A percentile compares a stretch with the other conserved stretches of the same genome.
Conservation (phyloP, 2,329 filamentous ascomycete genomes). For the Alternaria dauci region DNA sequence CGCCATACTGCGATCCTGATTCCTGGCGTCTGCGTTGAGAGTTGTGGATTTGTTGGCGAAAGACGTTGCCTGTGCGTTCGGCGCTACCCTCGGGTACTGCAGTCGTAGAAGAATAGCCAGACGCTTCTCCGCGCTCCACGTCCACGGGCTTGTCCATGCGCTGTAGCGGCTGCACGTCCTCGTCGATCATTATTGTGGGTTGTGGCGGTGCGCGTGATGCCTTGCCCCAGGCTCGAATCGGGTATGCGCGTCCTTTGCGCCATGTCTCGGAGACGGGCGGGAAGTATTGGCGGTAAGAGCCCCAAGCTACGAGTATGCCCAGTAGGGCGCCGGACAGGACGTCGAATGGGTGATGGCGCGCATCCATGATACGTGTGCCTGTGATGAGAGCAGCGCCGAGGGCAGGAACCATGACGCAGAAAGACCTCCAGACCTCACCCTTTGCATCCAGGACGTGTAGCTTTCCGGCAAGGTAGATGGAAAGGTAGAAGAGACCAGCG, state of each 20-base stretch:
- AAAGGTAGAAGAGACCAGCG: conserved; percentile 67
- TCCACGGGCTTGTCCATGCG: conserved; percentile 39
- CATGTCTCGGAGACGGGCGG: conserved; percentile 63
- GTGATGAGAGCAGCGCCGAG: conserved; percentile 64
- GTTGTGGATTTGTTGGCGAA: conserved; percentile 50
- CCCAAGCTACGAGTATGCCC: conserved; percentile 62
- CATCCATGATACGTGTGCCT: conserved; percentile 68
- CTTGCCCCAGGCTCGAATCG: conserved; percentile 64
- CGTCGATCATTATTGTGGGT: conserved; percentile 36
- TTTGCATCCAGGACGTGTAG: conserved; percentile 67
- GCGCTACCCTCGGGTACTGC: conserved; percentile 24
- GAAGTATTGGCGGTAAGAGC: conserved; percentile 67
- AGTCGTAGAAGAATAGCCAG: conserved; percentile 40
- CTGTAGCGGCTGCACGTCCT: conserved; percentile 45
- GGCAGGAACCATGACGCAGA: conserved; percentile 62
- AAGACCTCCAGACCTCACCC: conserved; percentile 67
- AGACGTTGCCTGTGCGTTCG: conserved; percentile 45
- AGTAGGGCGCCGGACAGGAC: conserved; percentile 64
- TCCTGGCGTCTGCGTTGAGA: conserved; percentile 48
- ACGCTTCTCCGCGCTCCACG: conserved; percentile 44
- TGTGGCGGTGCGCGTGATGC: conserved; percentile 48
- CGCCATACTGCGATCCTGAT: conserved; percentile 30
- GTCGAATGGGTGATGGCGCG: conserved; percentile 68
- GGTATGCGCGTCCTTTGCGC: conserved; percentile 67
- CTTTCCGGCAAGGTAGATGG: conserved; percentile 67